Percentiles rank a stretch among this genome's conserved stretches.
These are phyloP conservation scores for Teunomyces atbi DNA, from an alignment of 805 yeast species.

Conservation along the genomic window DNA sequence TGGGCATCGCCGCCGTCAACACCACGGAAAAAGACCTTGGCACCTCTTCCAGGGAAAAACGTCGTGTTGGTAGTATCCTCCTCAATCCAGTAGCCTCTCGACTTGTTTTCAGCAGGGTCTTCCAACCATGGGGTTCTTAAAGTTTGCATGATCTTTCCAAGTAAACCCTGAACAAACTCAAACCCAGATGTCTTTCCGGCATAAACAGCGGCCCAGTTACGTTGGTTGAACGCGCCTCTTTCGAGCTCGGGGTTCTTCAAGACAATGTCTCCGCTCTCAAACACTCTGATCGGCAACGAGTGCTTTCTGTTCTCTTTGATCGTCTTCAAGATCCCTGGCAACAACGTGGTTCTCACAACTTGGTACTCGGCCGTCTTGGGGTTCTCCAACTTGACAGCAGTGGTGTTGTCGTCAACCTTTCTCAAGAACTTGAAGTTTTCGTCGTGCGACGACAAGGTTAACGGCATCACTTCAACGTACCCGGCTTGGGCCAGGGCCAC, in stretches of 20 bases:
- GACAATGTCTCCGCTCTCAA: slow-evolving; percentile 94
- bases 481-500: slow-evolving; percentile 91
- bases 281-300: slow-evolving; percentile 89
- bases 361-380: slow-evolving; percentile 97
- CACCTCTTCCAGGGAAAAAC: slow-evolving; percentile 97
- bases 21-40: slow-evolving; percentile 73
- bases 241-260: slow-evolving; percentile 77
- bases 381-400: slow-evolving; percentile 87
- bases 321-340: slow-evolving; percentile 94
- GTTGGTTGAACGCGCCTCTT: slow-evolving; percentile 87
- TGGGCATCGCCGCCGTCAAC: slow-evolving; percentile 55
- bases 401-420: slow-evolving; percentile 65
- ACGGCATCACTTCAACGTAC: slow-evolving; percentile 93
- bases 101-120: slow-evolving; percentile 46
- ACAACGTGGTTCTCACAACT: slow-evolving; percentile 91
- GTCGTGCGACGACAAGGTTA: slow-evolving; percentile 93
- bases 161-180: slow-evolving; percentile 89
- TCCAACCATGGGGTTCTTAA: slow-evolving; percentile 84
- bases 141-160: slow-evolving; percentile 95
- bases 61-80: slow-evolving; percentile 65
- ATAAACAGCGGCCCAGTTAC: slow-evolving; percentile 91
- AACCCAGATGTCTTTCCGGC: slow-evolving; percentile 96
- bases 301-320: slow-evolving; percentile 95
- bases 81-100: slow-evolving; percentile 85
- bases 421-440: slow-evolving; percentile 91